These are phyloP conservation scores for Suillus sp. DNA, from an alignment of 768 basidiomycete species.

Conservation along the genomic window DNA sequence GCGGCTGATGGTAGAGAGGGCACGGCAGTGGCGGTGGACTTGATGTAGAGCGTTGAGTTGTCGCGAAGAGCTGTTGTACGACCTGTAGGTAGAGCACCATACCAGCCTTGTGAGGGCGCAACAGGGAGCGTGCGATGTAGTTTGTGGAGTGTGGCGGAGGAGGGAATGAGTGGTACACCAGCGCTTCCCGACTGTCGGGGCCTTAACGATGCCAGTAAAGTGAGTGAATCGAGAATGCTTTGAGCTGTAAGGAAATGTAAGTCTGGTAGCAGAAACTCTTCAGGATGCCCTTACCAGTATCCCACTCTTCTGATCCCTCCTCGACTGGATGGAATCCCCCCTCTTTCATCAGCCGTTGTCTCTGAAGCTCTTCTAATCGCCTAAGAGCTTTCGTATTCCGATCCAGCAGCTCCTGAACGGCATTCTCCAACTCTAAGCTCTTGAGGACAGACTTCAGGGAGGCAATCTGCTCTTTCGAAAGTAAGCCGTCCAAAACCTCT, in stretches of 20 bases:
- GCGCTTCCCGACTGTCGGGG: constrained; percentile 54
- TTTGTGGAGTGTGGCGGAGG: constrained; percentile 64
- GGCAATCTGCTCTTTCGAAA: constrained; percentile 56
- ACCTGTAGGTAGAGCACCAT: constrained; percentile 66
- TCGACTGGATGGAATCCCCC: constrained; percentile 51
- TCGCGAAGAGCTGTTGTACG: constrained; percentile 67
- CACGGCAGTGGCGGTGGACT: constrained; percentile 41
- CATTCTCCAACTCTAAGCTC: constrained; percentile 65
- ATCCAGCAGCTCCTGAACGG: constrained; percentile 68
- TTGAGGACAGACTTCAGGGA: constrained; percentile 62
- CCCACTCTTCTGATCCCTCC: constrained; percentile 81
- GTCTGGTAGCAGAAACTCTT: constrained; percentile 18
- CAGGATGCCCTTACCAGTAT: constrained; percentile 57
- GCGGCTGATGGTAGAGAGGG: constrained; percentile 36
- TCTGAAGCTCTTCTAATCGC: constrained; percentile 68
- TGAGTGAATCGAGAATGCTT: constrained; percentile 70
- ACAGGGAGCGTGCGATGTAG: constrained; percentile 71
- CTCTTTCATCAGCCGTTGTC: constrained; percentile 49
- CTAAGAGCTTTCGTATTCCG: constrained; percentile 64
- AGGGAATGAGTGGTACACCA: constrained; percentile 56
- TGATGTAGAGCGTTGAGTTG: constrained; percentile 72
- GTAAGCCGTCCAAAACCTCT: constrained; percentile 50
- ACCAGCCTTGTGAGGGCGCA: constrained; percentile 65
- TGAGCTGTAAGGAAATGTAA: constrained; percentile 52
- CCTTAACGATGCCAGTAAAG: constrained; percentile 67